phyloP scores from a whole-genome alignment of 176 grass and related monocot species.

The Zea luxurians region DNA sequence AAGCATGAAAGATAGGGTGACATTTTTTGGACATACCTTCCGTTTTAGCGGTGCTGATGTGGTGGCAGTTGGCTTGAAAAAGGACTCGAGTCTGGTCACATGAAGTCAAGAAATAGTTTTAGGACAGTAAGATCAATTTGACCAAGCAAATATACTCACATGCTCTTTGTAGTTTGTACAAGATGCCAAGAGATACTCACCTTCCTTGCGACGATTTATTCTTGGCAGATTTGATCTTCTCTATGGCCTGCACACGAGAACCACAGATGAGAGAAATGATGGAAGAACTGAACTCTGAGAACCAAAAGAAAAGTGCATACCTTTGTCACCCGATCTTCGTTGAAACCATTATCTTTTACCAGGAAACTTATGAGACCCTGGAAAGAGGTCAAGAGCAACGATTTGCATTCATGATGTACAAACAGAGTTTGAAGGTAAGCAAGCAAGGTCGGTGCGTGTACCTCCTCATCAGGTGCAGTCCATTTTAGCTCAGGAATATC shows the following conservation, averaged over 20 bases:
- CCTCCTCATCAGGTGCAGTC: constrained; percentile 79
- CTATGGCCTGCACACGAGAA: constrained; percentile 68
- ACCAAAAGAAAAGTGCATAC: constrained; percentile 39
- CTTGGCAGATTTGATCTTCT: constrained; percentile 84
- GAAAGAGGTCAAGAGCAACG: constrained; percentile 6
- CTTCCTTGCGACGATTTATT: constrained; percentile 74
- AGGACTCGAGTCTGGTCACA: constrained; percentile 58
- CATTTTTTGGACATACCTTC: constrained; percentile 43
- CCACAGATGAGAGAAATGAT: constrained; percentile 10
- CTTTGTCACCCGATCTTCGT: constrained; percentile 81
- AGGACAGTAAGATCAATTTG: not conserved
- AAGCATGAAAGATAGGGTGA: constrained; percentile 10
- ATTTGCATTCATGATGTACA: not conserved
- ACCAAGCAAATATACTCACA: constrained; percentile 6
- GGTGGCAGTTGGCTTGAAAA: constrained; percentile 54
- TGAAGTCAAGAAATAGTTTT: not conserved
- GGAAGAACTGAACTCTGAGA: constrained; percentile 5
- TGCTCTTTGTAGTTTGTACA: not conserved
- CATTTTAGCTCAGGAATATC: constrained; percentile 80
- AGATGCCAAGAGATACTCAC: constrained; percentile 40
- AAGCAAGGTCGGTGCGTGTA: constrained; percentile 14
- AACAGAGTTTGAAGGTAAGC: constrained; percentile 14
- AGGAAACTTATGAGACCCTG: constrained; percentile 74
- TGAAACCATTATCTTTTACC: constrained; percentile 86
- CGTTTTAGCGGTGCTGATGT: constrained; percentile 44